phyloP scores from a whole-genome alignment of 2,329 filamentous ascomycete species.

The Trichoderma sp. region DNA sequence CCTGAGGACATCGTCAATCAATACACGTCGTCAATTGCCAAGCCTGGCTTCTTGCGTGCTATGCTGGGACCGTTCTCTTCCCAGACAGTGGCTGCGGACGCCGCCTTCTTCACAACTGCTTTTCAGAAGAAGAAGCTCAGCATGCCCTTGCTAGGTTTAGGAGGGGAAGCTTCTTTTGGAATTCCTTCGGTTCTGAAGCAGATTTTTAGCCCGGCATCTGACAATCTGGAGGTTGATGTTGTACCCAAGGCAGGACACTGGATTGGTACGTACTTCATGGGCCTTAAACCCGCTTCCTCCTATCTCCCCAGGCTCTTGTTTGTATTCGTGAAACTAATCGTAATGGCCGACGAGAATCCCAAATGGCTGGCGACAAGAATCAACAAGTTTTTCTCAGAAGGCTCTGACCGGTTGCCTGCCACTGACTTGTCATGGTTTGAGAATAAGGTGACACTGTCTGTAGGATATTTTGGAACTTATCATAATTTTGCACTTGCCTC shows the following conservation, averaged over 20 bases:
- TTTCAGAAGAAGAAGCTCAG: not conserved
- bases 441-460: not conserved
- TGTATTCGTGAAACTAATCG: not conserved
- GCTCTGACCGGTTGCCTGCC: not conserved
- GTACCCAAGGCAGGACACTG: not conserved
- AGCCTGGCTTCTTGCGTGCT: not conserved
- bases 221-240: not conserved
- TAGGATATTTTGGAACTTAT: not conserved
- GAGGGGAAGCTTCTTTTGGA: not conserved
- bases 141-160: not conserved
- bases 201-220: not conserved
- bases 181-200: not conserved
- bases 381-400: not conserved
- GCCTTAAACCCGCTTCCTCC: no score
- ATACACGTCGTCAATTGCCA: not conserved
- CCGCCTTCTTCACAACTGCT: not conserved
- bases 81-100: not conserved
- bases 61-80: not conserved
- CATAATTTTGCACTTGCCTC: not conserved
- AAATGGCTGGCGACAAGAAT: not conserved
- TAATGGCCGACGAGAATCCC: not conserved
- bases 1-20: not conserved
- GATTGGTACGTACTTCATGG: not conserved
- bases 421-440: not conserved
- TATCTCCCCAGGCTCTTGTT: not conserved